Evolutionary conservation across 176 grass and related monocot genomes (phyloP), one percentile per base, ranked within the genome.

Genomic region (Echinochloa phyllopogon): DNA sequence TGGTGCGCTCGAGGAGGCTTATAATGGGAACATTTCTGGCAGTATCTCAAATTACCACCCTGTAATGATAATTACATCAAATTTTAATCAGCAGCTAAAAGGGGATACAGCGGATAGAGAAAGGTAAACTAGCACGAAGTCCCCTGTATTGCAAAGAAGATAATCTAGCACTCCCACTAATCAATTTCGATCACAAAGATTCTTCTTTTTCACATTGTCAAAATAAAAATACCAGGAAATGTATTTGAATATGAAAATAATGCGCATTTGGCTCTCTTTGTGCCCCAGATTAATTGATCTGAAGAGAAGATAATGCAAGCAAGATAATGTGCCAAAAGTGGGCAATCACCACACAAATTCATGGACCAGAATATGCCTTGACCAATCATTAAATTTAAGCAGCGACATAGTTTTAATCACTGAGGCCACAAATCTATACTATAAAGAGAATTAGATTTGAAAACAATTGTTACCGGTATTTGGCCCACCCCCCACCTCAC

Each of bases 1-100:
- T 96, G 93, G 84, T 99, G 96, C 0, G 93, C 93, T 72, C 93
- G 93, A 71, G 89, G 93, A 84, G 96, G 93, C 55, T 99, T 99
- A 87, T 94, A 96, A 76, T 91, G 89, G 20, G 87, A 96, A 82
- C 93, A 99, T 69, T 99, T 96, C 82, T 99, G 96, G 84, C 93
- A 98, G 73, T 94, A 96, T 86, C 96, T 96, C 86, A 99, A 86
- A 81, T 99, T 89, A 55, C 96, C 96, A 87, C 96, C 91, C 96
- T 99, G 74, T 59, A 93, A 86, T 72, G 41, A 66, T 79, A 68
- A 83, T 85, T 53, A 79, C 64, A 84, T n/a, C 21, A 18, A 69
- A 60, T 27, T 51, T 37, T 12, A 57, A 86, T 70, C 18, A 58
- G 20, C n/a, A 60, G 9, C 25, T 60, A 60, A 60, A 53, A 86